Evolutionary conservation across 23 red algal species (phyloP), one percentile per base, ranked within the genome.

Genomic region (Gracilariopsis chorda): DNA sequence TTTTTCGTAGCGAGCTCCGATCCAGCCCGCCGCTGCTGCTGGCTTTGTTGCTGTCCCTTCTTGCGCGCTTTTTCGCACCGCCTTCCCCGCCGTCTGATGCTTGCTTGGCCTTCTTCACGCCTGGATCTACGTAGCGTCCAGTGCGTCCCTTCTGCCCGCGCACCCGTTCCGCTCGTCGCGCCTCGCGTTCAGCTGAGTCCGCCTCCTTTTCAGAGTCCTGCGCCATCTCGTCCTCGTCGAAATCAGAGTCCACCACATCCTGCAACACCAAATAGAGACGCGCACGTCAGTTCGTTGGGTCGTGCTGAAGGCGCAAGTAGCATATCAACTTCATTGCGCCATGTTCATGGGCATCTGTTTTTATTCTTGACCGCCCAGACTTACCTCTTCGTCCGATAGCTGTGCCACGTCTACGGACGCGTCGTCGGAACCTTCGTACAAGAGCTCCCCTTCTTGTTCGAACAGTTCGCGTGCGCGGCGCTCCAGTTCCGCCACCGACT

Each of bases 161-260:
- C 13, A 20, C 63, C 1, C 63, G 63, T 37, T 70, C 73, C 17
- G 51, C 73, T 35, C 60, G 56, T 28, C 61, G 32, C 37, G 48
- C 51, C 36, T 69, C 53, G 17, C 80, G 80, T 39, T 48, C 80
- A 8, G 80, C 80, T 37, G 45, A 43, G 7, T 65, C 48, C 55
- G 80, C 29, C 59, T 69, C 57, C 34, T 46, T n/a, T 7, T 32
- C 80, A 7, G 30, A 56, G 61, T 64, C 60, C 17, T 2, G 36
- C 30, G 11, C 3, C 44, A 76, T 27, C 56, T 88, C 84, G 0
- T 36, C 25, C 16, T 17, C n/a, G 41, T 88, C 84, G 33, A 88
- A 88, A 42, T 88, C 84, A n/a, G 60, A 73, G 52, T 88, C 84
- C 27, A 88, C 67, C 4, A 74, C 46, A 59, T 88, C 84, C 68